phyloP scores from a whole-genome alignment of 1,284 basidiomycete genomes.

The Anthracocystis panici-leucophaei region DNA sequence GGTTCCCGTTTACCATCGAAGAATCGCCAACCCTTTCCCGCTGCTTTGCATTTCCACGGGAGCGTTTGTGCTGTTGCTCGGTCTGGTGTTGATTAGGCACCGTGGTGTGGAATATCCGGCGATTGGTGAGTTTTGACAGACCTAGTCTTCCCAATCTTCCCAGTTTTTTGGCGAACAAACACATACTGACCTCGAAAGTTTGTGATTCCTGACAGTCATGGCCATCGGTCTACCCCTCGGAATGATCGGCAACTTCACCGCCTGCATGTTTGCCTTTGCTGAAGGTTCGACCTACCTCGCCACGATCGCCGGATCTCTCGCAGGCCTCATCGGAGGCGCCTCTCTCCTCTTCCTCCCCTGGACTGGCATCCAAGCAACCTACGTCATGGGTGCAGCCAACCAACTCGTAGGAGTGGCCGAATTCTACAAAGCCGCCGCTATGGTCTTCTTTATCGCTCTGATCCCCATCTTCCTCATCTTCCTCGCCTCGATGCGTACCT shows the following conservation, averaged over 20 bases:
- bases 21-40: slow-evolving; percentile 55
- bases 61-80: slow-evolving; percentile 46
- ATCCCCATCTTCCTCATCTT: slow-evolving; percentile 59
- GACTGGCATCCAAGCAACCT: slow-evolving; percentile 52
- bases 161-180: neutral
- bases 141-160: neutral
- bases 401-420: slow-evolving; percentile 16
- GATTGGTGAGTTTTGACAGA: slow-evolving; percentile 26
- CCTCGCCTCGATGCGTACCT: slow-evolving; percentile 45
- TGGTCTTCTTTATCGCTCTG: slow-evolving; percentile 48
- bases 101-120: slow-evolving; percentile 36
- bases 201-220: slow-evolving; percentile 13
- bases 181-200: neutral
- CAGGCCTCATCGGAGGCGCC: slow-evolving; percentile 41
- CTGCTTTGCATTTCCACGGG: slow-evolving; percentile 50
- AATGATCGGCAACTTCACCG: slow-evolving; percentile 55
- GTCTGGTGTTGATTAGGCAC: slow-evolving; percentile 27
- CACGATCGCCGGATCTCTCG: slow-evolving; percentile 42
- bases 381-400: slow-evolving; percentile 34
- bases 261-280: slow-evolving; percentile 55
- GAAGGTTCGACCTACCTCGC: slow-evolving; percentile 55
- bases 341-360: slow-evolving; percentile 55
- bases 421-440: slow-evolving; percentile 37
- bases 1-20: slow-evolving; percentile 56
- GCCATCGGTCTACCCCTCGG: slow-evolving; percentile 50